phyloP scores from a whole-genome alignment of 306 rosid genomes.

The Malus asiatica region DNA sequence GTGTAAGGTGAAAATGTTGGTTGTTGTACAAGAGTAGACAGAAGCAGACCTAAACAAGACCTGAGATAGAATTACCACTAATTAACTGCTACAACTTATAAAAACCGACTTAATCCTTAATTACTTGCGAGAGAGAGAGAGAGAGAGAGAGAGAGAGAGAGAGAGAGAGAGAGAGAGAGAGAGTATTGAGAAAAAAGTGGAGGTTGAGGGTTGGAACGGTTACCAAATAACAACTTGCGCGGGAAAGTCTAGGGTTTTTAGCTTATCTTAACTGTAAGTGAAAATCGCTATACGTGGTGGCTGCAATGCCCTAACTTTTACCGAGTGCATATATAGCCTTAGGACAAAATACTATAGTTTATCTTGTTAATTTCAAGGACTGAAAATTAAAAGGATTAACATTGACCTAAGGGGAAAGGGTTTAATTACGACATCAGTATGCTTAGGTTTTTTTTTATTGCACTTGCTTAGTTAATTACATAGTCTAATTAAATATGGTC shows the following conservation, averaged over 20 bases:
- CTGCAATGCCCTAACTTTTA: not conserved
- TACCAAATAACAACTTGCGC: not conserved
- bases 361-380: no score
- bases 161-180: not conserved
- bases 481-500: not conserved
- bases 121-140: not conserved
- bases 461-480: no score
- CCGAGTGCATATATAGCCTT: no score
- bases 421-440: no score
- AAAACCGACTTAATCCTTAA: not conserved
- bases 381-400: no score
- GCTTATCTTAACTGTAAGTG: not conserved
- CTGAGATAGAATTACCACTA: not conserved
- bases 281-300: not conserved
- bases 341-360: no score
- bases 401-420: no score
- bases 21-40: not conserved
- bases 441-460: no score
- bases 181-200: slow-evolving; percentile 1
- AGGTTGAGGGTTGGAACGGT: not conserved
- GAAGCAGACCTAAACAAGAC: not conserved
- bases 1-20: no score
- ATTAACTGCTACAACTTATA: not conserved
- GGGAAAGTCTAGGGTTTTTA: slow-evolving; percentile 3
- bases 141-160: no score